Percentiles rank a stretch among this genome's conserved stretches.
These are phyloP conservation scores for Psilocybe subaeruginosa DNA, from an alignment of 768 basidiomycete species.

Conservation along the genomic window DNA sequence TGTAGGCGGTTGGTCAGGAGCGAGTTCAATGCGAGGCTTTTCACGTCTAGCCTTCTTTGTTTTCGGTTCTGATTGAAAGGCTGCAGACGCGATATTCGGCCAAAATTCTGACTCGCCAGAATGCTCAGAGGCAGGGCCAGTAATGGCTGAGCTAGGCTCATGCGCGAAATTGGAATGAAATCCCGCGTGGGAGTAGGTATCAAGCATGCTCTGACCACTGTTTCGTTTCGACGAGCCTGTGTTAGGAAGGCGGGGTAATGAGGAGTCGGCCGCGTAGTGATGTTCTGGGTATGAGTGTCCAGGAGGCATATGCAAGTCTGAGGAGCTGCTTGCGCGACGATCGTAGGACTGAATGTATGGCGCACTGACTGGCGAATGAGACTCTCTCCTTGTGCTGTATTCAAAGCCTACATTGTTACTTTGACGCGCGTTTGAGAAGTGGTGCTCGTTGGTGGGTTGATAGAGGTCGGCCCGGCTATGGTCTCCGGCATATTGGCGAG, in stretches of 20 bases:
- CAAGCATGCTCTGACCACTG: conserved; percentile 3
- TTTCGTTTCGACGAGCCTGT: conserved; percentile 4
- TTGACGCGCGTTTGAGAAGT: background rate
- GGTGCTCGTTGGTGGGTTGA: background rate
- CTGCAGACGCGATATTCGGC: conserved; percentile 12
- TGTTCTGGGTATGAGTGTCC: background rate
- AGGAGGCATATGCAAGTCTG: conserved; percentile 1
- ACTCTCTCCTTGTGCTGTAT: background rate
- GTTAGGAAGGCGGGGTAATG: background rate
- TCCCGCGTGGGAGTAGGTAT: conserved; percentile 4
- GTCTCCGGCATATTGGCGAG: conserved; percentile 8
- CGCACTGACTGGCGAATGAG: background rate
- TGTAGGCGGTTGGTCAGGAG: conserved; percentile 78
- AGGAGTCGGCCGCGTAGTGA: background rate
- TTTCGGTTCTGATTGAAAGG: conserved; percentile 16
- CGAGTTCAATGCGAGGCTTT: conserved; percentile 66
- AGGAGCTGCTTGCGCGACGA: conserved; percentile 4
- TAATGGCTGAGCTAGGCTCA: conserved; percentile 17
- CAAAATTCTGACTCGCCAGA: conserved; percentile 26
- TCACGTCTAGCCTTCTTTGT: conserved; percentile 51
- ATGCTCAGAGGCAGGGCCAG: conserved; percentile 24
- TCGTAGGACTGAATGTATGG: conserved; percentile 6
- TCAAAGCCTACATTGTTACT: background rate
- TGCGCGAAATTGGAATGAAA: conserved; percentile 2
- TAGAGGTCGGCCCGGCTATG: conserved; percentile 5